These are phyloP conservation scores for Pseudocercospora vitis DNA, from an alignment of 2,329 filamentous ascomycete genomes.

Conservation along the genomic window DNA sequence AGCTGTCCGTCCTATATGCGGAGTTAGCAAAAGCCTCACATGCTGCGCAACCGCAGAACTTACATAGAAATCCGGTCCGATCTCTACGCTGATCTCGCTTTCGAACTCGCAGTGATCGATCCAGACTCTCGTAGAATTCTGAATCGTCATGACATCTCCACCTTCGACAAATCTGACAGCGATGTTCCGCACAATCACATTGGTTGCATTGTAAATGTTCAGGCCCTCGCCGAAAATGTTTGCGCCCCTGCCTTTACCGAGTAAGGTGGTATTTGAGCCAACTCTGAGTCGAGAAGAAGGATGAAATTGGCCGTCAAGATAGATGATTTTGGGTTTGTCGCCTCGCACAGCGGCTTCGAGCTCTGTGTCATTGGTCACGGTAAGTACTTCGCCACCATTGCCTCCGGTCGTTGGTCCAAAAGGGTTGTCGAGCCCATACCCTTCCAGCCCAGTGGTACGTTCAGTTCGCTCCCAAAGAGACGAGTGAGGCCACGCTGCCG, in stretches of 20 bases:
- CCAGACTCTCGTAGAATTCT: slow-evolving; percentile 51
- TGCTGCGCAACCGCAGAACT: not conserved
- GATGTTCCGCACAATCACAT: slow-evolving; percentile 46
- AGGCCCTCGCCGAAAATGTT: slow-evolving; percentile 43
- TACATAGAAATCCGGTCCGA: slow-evolving; percentile 30
- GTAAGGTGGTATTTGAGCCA: slow-evolving; percentile 49
- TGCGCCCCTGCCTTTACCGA: slow-evolving; percentile 41
- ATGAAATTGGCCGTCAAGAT: slow-evolving; percentile 46
- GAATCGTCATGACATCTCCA: slow-evolving; percentile 47
- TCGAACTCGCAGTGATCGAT: slow-evolving; percentile 52
- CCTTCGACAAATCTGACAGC: slow-evolving; percentile 40
- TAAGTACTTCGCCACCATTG: slow-evolving; percentile 38
- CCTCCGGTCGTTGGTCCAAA: slow-evolving; percentile 42
- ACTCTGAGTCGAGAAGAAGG: slow-evolving; percentile 46
- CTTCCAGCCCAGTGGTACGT: slow-evolving; percentile 11
- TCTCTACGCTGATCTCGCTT: slow-evolving; percentile 40
- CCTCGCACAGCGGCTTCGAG: slow-evolving; percentile 49
- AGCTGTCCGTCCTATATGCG: slow-evolving; percentile 46
- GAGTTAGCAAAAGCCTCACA: not conserved
- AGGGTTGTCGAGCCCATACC: slow-evolving; percentile 30
- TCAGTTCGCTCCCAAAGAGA: not conserved
- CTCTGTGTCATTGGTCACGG: slow-evolving; percentile 40
- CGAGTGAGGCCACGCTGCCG: not conserved
- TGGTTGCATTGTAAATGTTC: slow-evolving; percentile 40
- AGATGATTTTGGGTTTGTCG: slow-evolving; percentile 45